These are phyloP conservation scores for Pseudogymnoascus sp. DNA, from an alignment of 2,329 filamentous ascomycete genomes.

Conservation along the genomic window DNA sequence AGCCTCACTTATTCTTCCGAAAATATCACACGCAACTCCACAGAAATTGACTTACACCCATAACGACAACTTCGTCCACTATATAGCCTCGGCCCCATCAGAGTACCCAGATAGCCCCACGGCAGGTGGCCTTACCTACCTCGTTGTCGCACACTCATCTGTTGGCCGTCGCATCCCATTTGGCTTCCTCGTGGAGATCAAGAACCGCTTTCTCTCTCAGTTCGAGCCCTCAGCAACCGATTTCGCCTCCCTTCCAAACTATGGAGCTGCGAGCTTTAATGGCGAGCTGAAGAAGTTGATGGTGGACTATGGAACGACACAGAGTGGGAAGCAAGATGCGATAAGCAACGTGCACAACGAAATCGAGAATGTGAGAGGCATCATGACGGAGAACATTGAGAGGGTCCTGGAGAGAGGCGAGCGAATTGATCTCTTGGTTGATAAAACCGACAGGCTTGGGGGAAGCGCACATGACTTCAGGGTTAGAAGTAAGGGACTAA, in stretches of 20 bases:
- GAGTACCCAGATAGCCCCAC: conserved; percentile 51
- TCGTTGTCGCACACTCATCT: conserved; percentile 76
- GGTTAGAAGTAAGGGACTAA: conserved; percentile 75
- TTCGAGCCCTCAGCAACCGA: conserved; percentile 63
- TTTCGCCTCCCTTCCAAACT: conserved; percentile 74
- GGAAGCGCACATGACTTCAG: conserved; percentile 86
- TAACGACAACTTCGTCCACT: conserved; percentile 88
- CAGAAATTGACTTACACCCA: conserved; percentile 95
- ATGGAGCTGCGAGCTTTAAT: conserved; percentile 88
- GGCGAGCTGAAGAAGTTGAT: conserved; percentile 68
- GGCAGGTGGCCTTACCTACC: conserved; percentile 80
- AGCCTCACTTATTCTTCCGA: conserved; percentile 89
- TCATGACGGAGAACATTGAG: conserved; percentile 96
- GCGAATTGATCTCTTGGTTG: conserved; percentile 85
- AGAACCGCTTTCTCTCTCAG: conserved; percentile 72
- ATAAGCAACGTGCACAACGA: conserved; percentile 77
- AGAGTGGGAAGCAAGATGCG: conserved; percentile 70
- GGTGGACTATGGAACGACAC: conserved; percentile 75
- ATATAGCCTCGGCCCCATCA: conserved; percentile 77
- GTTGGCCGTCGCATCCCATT: conserved; percentile 87
- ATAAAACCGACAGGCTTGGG: conserved; percentile 91
- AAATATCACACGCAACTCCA: conserved; percentile 73
- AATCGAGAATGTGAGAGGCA: conserved; percentile 85
- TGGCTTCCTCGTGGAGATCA: conserved; percentile 84
- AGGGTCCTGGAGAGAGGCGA: conserved; percentile 83